A percentile compares a stretch with the other conserved stretches of the same genome.
These are phyloP conservation scores for Tarenaya hassleriana DNA, from an alignment of 345 rosid species.

Conservation along the genomic window DNA sequence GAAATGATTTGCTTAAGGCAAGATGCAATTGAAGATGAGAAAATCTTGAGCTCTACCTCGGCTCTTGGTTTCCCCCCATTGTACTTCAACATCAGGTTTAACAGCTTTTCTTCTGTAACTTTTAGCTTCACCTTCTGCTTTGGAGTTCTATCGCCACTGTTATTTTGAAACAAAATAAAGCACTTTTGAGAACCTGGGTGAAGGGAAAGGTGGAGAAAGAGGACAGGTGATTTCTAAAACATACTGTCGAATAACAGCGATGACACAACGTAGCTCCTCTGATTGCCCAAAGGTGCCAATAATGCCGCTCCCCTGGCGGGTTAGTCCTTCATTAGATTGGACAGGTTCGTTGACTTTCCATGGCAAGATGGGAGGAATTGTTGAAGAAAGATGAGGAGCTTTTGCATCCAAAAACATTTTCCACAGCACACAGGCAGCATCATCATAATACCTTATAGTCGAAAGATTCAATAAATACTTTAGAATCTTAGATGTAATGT, in stretches of 20 bases:
- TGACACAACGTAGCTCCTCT: constrained; percentile 98
- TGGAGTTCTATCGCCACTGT: constrained; percentile 99
- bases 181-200: constrained; percentile 9
- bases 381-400: constrained; percentile 96
- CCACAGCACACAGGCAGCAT: constrained; percentile 92
- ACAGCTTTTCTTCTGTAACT: constrained; percentile 92
- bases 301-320: constrained; percentile 96
- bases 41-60: constrained; percentile 61
- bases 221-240: constrained; percentile 27
- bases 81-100: constrained; percentile 93
- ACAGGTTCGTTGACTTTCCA: constrained; percentile 89
- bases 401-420: constrained; percentile 97
- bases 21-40: constrained; percentile 2
- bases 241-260: constrained; percentile 92
- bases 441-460: constrained; percentile 81
- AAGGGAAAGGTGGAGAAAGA: constrained; percentile 7
- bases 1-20: background rate
- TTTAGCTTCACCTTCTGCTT: constrained; percentile 98
- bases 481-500: background rate
- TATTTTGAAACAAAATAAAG: constrained; percentile 19
- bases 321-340: constrained; percentile 75
- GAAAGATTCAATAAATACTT: constrained; percentile 20
- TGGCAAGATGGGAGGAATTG: constrained; percentile 84
- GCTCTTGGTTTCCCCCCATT: constrained; percentile 92
- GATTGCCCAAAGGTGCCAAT: constrained; percentile 90